phyloP scores from a whole-genome alignment of 768 basidiomycete species.

The Xerocomus brunneocitrinus region DNA sequence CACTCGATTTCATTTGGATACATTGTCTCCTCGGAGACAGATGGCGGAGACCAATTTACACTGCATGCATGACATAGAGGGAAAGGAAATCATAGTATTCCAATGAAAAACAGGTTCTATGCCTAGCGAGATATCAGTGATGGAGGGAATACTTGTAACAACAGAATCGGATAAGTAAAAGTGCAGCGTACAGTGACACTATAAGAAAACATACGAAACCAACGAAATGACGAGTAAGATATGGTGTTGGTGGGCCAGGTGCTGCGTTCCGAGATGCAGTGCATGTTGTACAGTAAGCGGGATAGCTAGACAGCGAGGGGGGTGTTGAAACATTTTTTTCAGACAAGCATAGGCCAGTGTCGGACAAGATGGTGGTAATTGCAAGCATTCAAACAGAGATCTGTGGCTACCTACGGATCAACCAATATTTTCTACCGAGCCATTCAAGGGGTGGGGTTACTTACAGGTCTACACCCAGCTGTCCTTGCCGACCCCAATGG shows the following conservation, averaged over 20 bases:
- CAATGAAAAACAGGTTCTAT: conserved; percentile 21
- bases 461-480: conserved; percentile 63
- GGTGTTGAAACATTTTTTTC: conserved; percentile 10
- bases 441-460: conserved; percentile 29
- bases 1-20: not conserved
- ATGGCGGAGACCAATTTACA: not conserved
- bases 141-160: conserved; percentile 30
- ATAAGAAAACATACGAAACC: conserved; percentile 24
- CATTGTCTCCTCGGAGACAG: not conserved
- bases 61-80: not conserved
- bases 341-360: conserved; percentile 4
- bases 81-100: conserved; percentile 3
- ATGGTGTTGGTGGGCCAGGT: conserved; percentile 9
- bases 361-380: not conserved
- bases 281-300: conserved; percentile 25
- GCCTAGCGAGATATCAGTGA: conserved; percentile 26
- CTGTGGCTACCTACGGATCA: conserved; percentile 6
- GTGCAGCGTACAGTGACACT: conserved; percentile 22
- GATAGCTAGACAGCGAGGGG: conserved; percentile 14
- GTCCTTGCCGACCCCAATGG: conserved; percentile 71
- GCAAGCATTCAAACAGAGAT: not conserved
- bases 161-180: conserved; percentile 27
- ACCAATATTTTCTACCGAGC: conserved; percentile 52
- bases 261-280: conserved; percentile 17
- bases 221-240: conserved; percentile 21